Conservation (phyloP, 345 rosid species). For the Melaleuca alternifolia region DNA sequence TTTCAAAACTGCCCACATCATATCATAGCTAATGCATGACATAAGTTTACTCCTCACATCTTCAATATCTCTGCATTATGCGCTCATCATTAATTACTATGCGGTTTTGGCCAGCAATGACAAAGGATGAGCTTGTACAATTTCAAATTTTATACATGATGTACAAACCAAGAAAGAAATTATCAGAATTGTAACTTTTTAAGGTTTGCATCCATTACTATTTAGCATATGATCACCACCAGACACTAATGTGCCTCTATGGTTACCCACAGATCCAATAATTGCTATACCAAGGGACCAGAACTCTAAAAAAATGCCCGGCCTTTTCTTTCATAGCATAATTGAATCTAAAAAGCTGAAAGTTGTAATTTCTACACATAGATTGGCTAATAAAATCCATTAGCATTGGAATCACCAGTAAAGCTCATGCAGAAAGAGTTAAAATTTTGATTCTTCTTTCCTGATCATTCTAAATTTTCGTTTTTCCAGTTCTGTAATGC, state of each 20-base stretch:
- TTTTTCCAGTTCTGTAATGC: neutral
- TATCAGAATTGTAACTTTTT: neutral
- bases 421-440: neutral
- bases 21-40: neutral
- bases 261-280: neutral
- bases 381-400: neutral
- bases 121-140: neutral
- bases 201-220: neutral
- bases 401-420: neutral
- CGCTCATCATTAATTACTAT: neutral
- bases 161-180: neutral
- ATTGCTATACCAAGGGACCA: neutral
- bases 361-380: neutral
- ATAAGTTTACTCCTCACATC: neutral
- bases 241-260: neutral
- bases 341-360: neutral
- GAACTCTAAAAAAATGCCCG: neutral
- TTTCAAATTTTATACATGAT: neutral
- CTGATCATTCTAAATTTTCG: neutral
- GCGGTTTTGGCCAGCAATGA: neutral
- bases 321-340: neutral
- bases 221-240: neutral
- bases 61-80: neutral
- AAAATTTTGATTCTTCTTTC: neutral
- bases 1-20: neutral